Percentiles rank a stretch among this genome's conserved stretches.
Evolutionary conservation across 2,329 filamentous ascomycete species (phyloP).

Genomic region (Clonostachys rosea): DNA sequence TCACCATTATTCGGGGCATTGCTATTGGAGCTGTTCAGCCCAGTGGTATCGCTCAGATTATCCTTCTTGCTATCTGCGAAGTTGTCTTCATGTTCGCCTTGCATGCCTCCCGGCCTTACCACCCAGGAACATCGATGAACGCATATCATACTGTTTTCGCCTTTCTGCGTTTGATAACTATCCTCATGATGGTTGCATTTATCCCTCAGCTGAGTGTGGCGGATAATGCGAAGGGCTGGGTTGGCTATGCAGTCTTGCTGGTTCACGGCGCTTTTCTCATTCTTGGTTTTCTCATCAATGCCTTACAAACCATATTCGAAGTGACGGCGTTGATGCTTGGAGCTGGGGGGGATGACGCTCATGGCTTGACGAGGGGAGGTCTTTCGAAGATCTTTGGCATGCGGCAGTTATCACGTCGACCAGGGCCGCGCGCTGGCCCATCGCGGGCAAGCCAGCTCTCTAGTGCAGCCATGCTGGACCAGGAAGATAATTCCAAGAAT

Average conservation of each 20-base stretch:
- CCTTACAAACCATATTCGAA: conserved; percentile 85
- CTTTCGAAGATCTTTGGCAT: conserved; percentile 88
- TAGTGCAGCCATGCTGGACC: conserved; percentile 72
- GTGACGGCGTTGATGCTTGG: conserved; percentile 79
- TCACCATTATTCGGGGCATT: conserved; percentile 82
- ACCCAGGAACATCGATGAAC: conserved; percentile 94
- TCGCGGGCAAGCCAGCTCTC: conserved; percentile 80
- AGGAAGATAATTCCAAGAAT: conserved; percentile 60
- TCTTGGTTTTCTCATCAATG: conserved; percentile 90
- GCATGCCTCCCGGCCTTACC: conserved; percentile 85
- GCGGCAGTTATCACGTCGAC: conserved; percentile 76
- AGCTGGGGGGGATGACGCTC: conserved; percentile 70
- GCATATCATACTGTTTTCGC: conserved; percentile 87
- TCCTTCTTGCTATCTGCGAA: conserved; percentile 90
- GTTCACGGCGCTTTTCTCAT: conserved; percentile 82
- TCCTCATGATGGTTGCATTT: conserved; percentile 78
- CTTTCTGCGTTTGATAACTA: conserved; percentile 67
- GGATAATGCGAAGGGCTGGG: conserved; percentile 84
- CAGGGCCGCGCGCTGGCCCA: conserved; percentile 56
- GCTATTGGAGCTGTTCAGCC: conserved; percentile 90
- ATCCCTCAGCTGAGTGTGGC: conserved; percentile 75
- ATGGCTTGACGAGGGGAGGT: conserved; percentile 71
- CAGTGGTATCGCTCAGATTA: conserved; percentile 88
- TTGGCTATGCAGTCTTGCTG: conserved; percentile 85
- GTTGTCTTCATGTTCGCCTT: conserved; percentile 84